phyloP scores from a whole-genome alignment of 2,329 filamentous ascomycete genomes.

The Dryadomyces quercus-mongolicae region DNA sequence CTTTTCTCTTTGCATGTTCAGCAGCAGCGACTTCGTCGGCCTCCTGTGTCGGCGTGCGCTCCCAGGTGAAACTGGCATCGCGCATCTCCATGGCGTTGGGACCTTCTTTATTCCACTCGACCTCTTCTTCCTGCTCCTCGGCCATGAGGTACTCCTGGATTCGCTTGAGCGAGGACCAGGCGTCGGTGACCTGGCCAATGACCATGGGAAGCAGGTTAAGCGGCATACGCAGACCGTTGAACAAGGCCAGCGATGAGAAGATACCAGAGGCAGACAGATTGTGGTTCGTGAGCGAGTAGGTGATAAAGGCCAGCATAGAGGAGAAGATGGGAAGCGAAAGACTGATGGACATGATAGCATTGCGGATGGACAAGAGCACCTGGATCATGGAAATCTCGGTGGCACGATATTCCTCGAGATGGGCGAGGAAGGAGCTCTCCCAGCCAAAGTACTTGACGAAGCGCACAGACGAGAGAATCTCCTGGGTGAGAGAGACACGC shows the following conservation, averaged over 20 bases:
- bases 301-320: constrained; percentile 91
- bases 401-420: constrained; percentile 60
- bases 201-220: constrained; percentile 82
- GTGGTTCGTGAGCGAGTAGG: constrained; percentile 56
- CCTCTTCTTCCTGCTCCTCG: constrained; percentile 71
- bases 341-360: constrained; percentile 72
- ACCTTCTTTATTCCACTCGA: constrained; percentile 39
- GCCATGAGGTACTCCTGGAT: constrained; percentile 81
- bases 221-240: constrained; percentile 83
- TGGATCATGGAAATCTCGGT: constrained; percentile 79
- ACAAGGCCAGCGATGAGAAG: constrained; percentile 87
- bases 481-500: constrained; percentile 80
- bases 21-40: constrained; percentile 34
- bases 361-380: constrained; percentile 67
- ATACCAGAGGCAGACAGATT: constrained; percentile 61
- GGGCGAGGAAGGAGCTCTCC: constrained; percentile 75
- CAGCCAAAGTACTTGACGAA: constrained; percentile 97
- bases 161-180: constrained; percentile 69
- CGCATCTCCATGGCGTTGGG: constrained; percentile 61
- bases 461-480: constrained; percentile 79
- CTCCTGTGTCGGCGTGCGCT: constrained; percentile 48
- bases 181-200: constrained; percentile 81
- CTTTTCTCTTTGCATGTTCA: constrained; percentile 13
- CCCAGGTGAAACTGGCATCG: constrained; percentile 78
- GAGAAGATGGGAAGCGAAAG: constrained; percentile 87